Percentiles rank a stretch among this genome's conserved stretches.
Evolutionary conservation across 1,139 yeast genomes (phyloP).

Genomic region (Taiozyma sp.): DNA sequence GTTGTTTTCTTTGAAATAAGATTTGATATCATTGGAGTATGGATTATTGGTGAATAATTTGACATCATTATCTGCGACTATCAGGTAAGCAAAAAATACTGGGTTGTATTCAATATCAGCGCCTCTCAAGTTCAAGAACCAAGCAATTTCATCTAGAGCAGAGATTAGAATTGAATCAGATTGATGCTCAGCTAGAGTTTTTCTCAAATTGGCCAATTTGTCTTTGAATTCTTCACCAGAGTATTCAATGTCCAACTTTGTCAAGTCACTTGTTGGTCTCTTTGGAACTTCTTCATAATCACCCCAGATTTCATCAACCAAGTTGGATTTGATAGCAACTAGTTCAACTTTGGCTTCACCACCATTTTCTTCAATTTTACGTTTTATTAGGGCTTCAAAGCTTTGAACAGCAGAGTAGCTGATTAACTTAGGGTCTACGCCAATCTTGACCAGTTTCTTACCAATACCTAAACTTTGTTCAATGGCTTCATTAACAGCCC

Average conservation of each 20-base stretch:
- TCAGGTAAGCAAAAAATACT: slow-evolving; percentile 77
- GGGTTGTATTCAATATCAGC: slow-evolving; percentile 85
- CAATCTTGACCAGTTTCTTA: slow-evolving; percentile 29
- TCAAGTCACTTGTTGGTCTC: slow-evolving; percentile 38
- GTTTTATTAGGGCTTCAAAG: slow-evolving; percentile 31
- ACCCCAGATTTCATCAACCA: slow-evolving; percentile 76
- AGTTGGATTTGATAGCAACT: slow-evolving; percentile 60
- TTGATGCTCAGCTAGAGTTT: slow-evolving; percentile 31
- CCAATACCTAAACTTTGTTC: slow-evolving; percentile 43
- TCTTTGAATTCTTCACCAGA: slow-evolving; percentile 42
- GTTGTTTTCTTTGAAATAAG: slow-evolving; percentile 29
- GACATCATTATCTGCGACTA: slow-evolving; percentile 48
- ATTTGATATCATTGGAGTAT: slow-evolving; percentile 24
- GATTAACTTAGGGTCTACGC: slow-evolving; percentile 64
- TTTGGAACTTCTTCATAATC: slow-evolving; percentile 43
- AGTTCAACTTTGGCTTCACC: slow-evolving; percentile 44
- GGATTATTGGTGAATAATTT: slow-evolving; percentile 54
- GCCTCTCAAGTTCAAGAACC: slow-evolving; percentile 89
- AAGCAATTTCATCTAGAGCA: slow-evolving; percentile 87
- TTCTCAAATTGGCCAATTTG: slow-evolving; percentile 31
- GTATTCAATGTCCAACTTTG: slow-evolving; percentile 38
- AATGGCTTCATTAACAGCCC: slow-evolving; percentile 63
- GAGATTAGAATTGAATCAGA: slow-evolving; percentile 25
- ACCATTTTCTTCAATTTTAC: slow-evolving; percentile 23
- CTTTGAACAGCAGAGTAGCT: slow-evolving; percentile 38